Base-by-base conservation (phyloP, 208 protist genomes). In the Borovskyia barvae region DNA sequence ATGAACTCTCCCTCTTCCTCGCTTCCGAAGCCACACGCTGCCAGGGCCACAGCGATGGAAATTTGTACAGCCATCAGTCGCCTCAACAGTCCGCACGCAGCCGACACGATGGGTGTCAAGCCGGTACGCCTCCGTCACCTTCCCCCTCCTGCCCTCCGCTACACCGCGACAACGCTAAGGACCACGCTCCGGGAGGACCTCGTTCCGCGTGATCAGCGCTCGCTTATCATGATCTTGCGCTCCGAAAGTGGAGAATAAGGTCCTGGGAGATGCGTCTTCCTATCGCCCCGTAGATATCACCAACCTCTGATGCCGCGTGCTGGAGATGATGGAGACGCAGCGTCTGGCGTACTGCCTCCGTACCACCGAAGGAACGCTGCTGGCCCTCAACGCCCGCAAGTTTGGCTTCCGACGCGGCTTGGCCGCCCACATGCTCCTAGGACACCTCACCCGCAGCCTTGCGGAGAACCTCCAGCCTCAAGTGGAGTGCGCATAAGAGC, bases 331-430 rank as follows among this genome's bases (percentile, higher is more conserved):
- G 5, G 3, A 30, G 32, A 35, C 5, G 0, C 8, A 39, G 5
- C 49, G 49, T 5, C 8, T 55, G 22, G 22, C 32, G 0, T 36
- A 37, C 15, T 11, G 19, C 17, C 17, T 55, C n/a, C 46, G 46
- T 2, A 24, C 1, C 0, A 25, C 36, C 1, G 25, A 32, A 5
- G 1, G 0, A 11, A 26, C 8, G 1, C 22, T n/a, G 6, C 1
- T 5, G 6, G 24, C 20, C 5, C 45, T 55, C 1, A 19, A 55
- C 22, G 17, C 29, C 0, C 49, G 20, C 20, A 30, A 55, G 17
- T 55, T 43, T 24, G 49, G 49, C 8, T 55, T 55, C 49, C 29
- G 32, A 8, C 32, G 19, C 6, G 49, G 49, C 19, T 12, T 55
- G 17, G 39, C 49, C 4, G 30, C 33, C 5, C 33, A 55, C 33